A percentile compares a stretch with the other conserved stretches of the same genome.
Conservation (phyloP, 1,139 yeast species). For the Sugiyamaella sp. region DNA sequence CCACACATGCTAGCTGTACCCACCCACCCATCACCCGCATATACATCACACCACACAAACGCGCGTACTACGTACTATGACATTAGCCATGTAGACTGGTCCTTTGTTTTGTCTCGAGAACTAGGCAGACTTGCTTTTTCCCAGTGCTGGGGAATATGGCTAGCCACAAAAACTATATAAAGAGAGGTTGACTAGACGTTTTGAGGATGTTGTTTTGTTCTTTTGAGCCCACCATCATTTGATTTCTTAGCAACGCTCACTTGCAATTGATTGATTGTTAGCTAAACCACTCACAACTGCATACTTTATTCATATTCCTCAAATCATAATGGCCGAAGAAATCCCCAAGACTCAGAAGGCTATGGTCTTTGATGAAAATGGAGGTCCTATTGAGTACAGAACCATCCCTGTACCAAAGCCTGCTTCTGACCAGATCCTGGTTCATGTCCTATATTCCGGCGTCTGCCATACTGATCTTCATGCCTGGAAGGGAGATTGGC, state of each 20-base stretch:
- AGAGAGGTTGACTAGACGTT: neutral
- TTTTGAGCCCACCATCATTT: neutral
- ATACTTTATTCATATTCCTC: neutral
- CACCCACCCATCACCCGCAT: neutral
- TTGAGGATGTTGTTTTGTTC: neutral
- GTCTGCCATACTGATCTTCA: constrained; percentile 72
- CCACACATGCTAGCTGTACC: neutral
- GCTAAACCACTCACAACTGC: neutral
- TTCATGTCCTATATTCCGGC: constrained; percentile 67
- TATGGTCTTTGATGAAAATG: constrained; percentile 66
- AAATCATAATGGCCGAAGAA: constrained; percentile 28
- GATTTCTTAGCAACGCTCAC: neutral
- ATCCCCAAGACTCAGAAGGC: constrained; percentile 73
- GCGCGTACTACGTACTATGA: too few species aligned
- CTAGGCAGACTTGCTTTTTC: neutral
- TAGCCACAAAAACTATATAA: constrained; percentile 1
- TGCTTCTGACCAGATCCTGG: constrained; percentile 58
- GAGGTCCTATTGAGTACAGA: constrained; percentile 64
- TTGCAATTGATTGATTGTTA: neutral
- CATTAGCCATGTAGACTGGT: neutral
- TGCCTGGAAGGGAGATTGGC: constrained; percentile 79
- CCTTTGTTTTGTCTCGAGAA: neutral
- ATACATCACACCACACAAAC: constrained; percentile 1
- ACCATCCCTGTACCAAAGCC: constrained; percentile 69
- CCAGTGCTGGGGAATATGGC: neutral